These are phyloP conservation scores for Physcomitrellopsis africana DNA, from an alignment of 225 moss, liverwort and hornwort species.

Conservation along the genomic window DNA sequence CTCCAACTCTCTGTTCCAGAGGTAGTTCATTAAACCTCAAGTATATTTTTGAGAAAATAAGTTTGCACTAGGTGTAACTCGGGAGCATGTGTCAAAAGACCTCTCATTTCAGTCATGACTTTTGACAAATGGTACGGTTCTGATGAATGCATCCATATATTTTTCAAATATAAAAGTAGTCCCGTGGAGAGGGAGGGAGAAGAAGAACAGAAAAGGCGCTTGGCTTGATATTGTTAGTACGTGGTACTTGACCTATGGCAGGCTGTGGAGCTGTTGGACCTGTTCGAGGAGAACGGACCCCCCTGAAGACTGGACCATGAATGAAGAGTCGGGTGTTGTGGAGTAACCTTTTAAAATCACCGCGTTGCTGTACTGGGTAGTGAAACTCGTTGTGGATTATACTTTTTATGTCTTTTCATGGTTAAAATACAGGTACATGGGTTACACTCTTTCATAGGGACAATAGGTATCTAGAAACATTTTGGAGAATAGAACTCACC, in stretches of 20 bases:
- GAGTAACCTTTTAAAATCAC: background rate
- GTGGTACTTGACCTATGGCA: slow-evolving; percentile 23
- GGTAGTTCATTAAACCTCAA: slow-evolving; percentile 27
- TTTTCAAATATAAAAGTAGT: background rate
- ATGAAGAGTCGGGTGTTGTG: slow-evolving; percentile 1
- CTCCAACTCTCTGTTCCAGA: slow-evolving; percentile 97
- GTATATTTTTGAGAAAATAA: background rate
- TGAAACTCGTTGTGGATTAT: slow-evolving; percentile 44
- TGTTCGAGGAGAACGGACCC: slow-evolving; percentile 55
- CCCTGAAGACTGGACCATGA: slow-evolving; percentile 30
- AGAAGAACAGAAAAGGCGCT: too few relatives aligned
- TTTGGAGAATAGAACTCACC: slow-evolving; percentile 56
- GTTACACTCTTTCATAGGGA: slow-evolving; percentile 45
- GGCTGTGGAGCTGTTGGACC: slow-evolving; percentile 62
- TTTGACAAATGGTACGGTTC: background rate
- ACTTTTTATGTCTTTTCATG: slow-evolving; percentile 50
- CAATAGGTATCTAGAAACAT: slow-evolving; percentile 47
- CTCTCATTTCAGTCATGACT: too few relatives aligned
- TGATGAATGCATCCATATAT: too few relatives aligned
- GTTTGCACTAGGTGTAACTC: too few relatives aligned
- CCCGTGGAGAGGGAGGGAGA: background rate
- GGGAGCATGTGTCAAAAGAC: too few relatives aligned
- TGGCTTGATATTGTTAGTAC: too few relatives aligned
- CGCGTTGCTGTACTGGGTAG: slow-evolving; percentile 20
- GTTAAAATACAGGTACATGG: slow-evolving; percentile 58